These are phyloP conservation scores for Paracorniculantispora psalliotae DNA, from an alignment of 2,329 filamentous ascomycete species.

Conservation along the genomic window DNA sequence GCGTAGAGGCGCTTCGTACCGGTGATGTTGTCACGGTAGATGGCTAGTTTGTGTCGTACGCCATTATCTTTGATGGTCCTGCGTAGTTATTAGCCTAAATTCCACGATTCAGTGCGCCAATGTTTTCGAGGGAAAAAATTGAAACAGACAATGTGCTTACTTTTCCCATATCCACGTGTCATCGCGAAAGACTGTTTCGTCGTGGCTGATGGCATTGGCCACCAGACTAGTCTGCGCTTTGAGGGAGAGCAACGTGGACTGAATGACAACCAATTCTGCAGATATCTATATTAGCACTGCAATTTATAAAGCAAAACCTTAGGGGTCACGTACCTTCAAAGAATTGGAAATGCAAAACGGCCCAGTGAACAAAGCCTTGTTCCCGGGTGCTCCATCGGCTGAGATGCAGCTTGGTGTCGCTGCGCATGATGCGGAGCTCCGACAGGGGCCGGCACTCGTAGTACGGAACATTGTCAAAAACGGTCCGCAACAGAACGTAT, in stretches of 20 bases:
- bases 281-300: not conserved
- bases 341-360: conserved; percentile 1
- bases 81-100: no score
- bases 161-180: conserved; percentile 1
- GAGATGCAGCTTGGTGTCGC: conserved; percentile 3
- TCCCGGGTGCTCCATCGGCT: not conserved
- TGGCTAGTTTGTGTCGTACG: conserved; percentile 9
- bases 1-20: conserved; percentile 10
- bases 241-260: conserved; percentile 9
- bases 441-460: conserved; percentile 47
- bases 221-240: conserved; percentile 2
- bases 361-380: not conserved
- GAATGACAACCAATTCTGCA: conserved; percentile 8
- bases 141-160: not conserved
- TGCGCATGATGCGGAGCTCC: conserved; percentile 2
- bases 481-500: conserved; percentile 43
- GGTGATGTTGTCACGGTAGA: conserved; percentile 9
- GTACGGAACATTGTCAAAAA: conserved; percentile 35
- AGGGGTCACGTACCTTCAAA: conserved; percentile 3
- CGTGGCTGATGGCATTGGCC: not conserved
- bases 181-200: not conserved
- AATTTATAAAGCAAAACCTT: not conserved
- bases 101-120: no score
- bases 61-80: conserved; percentile 9
- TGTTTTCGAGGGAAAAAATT: not conserved